These are phyloP conservation scores for Xenoacremonium recifei DNA, from an alignment of 2,329 filamentous ascomycete genomes.

Conservation along the genomic window DNA sequence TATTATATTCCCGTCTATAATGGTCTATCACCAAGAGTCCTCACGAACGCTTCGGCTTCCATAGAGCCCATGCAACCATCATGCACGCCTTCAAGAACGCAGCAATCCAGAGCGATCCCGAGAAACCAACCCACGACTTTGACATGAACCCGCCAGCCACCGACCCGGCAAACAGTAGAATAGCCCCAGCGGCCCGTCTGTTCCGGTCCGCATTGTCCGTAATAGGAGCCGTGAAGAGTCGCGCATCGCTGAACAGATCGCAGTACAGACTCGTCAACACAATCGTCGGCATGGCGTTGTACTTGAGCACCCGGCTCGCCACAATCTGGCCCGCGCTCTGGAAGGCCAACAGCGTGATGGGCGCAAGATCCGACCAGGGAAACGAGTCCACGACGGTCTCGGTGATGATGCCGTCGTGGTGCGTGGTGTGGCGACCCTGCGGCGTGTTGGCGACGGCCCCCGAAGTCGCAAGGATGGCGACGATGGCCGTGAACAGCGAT, in stretches of 20 bases:
- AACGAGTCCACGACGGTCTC: conserved; percentile 21
- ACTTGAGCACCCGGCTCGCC: conserved; percentile 24
- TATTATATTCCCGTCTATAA: not conserved
- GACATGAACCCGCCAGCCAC: conserved; percentile 24
- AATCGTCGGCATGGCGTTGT: conserved; percentile 25
- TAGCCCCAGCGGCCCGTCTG: conserved; percentile 17
- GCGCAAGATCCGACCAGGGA: conserved; percentile 21
- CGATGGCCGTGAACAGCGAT: conserved; percentile 20
- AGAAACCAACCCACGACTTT: conserved; percentile 26
- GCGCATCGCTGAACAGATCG: conserved; percentile 26
- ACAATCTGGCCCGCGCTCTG: conserved; percentile 26
- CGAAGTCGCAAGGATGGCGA: conserved; percentile 22
- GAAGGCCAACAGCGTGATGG: conserved; percentile 24
- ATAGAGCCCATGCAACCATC: conserved; percentile 18
- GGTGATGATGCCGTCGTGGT: conserved; percentile 17
- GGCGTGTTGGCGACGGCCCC: conserved; percentile 21
- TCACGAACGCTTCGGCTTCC: conserved; percentile 19
- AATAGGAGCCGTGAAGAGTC: conserved; percentile 21
- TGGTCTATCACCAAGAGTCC: not conserved
- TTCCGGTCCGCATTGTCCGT: conserved; percentile 24
- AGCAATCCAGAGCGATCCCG: conserved; percentile 26
- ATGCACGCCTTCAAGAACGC: conserved; percentile 24
- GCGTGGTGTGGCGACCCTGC: conserved; percentile 11
- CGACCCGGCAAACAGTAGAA: conserved; percentile 21
- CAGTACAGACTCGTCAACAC: conserved; percentile 27